These are phyloP conservation scores for Candida dajiaensis DNA, from an alignment of 805 yeast genomes.

Conservation along the genomic window DNA sequence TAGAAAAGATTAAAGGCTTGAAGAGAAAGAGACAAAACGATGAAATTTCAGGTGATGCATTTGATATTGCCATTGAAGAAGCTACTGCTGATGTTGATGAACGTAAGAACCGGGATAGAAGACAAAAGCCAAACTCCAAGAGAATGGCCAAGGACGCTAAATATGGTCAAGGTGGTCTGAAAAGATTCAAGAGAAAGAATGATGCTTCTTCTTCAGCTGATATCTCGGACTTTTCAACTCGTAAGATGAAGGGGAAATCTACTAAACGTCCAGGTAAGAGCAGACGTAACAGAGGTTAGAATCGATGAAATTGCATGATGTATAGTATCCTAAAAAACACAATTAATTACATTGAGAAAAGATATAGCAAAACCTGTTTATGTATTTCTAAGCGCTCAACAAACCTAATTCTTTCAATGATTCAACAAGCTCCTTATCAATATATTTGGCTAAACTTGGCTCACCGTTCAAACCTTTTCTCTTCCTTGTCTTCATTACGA, in stretches of 20 bases:
- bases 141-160: slow-evolving; percentile 67
- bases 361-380: not conserved
- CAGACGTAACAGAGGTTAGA: slow-evolving; percentile 32
- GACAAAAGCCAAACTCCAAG: slow-evolving; percentile 54
- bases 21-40: slow-evolving; percentile 80
- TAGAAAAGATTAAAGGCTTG: slow-evolving; percentile 85
- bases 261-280: slow-evolving; percentile 49
- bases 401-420: slow-evolving; percentile 48
- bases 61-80: slow-evolving; percentile 90
- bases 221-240: slow-evolving; percentile 47
- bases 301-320: not conserved
- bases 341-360: not conserved
- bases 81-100: slow-evolving; percentile 43
- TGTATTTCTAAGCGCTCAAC: slow-evolving; percentile 3
- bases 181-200: slow-evolving; percentile 66
- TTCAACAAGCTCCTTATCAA: slow-evolving; percentile 53
- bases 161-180: slow-evolving; percentile 75
- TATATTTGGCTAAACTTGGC: slow-evolving; percentile 57
- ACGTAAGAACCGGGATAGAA: slow-evolving; percentile 31
- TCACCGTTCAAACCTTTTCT: slow-evolving; percentile 82
- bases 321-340: not conserved
- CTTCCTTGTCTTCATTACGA: slow-evolving; percentile 80
- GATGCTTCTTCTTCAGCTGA: slow-evolving; percentile 69
- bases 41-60: slow-evolving; percentile 68
- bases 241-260: slow-evolving; percentile 46